Evolutionary conservation across 2,329 filamentous ascomycete genomes (phyloP).

Genomic region (Sarocladiaceae sp.): DNA sequence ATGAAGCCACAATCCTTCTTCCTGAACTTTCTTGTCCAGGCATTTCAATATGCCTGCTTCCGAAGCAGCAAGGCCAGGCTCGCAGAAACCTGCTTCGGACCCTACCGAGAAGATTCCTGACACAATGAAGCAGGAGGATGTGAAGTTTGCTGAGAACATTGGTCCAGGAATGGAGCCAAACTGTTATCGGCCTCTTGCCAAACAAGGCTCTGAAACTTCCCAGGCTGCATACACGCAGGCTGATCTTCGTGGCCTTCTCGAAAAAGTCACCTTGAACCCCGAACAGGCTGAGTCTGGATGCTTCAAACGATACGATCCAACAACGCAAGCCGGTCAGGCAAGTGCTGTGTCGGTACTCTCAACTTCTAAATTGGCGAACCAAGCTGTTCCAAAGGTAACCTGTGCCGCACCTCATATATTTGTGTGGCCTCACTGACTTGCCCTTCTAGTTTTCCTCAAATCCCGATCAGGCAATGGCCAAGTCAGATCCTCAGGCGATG

Average conservation of each 20-base stretch:
- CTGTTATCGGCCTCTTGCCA: neutral
- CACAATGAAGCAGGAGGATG: neutral
- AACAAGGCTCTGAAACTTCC: neutral
- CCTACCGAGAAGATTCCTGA: slow-evolving; percentile 12
- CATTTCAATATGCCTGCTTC: slow-evolving; percentile 25
- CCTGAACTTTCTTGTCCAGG: too few species aligned
- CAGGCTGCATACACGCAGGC: neutral
- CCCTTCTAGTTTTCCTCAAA: neutral
- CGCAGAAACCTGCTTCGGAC: slow-evolving; percentile 18
- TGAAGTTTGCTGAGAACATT: neutral
- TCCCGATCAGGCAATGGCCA: slow-evolving; percentile 34
- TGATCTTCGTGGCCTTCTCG: neutral
- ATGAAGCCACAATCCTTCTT: neutral
- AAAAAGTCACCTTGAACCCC: neutral
- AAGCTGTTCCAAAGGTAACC: slow-evolving; percentile 46
- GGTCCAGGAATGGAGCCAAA: neutral
- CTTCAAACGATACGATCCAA: neutral
- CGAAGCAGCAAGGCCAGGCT: slow-evolving; percentile 22
- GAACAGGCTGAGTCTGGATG: neutral
- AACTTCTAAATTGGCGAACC: slow-evolving; percentile 45
- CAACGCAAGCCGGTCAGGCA: neutral
- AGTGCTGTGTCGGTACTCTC: neutral
- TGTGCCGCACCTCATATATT: slow-evolving; percentile 11
- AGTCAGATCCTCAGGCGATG: slow-evolving; percentile 49
- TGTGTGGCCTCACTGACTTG: slow-evolving; percentile 27